Evolutionary conservation across 352 stramenopile species (phyloP).

Genomic region (Globisporangium solare): DNA sequence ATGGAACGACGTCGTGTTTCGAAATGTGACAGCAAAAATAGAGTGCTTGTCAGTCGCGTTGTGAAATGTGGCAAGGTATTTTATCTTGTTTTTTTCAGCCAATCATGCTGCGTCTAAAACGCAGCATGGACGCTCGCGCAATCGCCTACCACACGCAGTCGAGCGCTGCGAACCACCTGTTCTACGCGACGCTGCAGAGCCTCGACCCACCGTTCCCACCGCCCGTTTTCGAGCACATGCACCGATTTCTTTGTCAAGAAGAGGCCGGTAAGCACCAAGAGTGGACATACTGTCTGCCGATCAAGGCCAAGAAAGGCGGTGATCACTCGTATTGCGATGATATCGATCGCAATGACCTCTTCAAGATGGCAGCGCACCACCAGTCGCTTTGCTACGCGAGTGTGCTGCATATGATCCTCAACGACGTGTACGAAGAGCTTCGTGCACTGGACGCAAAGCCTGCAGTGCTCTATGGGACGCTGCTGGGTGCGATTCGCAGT

Average conservation of each 20-base stretch:
- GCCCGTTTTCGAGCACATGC: background rate
- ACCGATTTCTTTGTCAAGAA: background rate
- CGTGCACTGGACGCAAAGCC: conserved; percentile 12
- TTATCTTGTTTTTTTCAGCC: no score
- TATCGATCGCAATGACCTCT: background rate
- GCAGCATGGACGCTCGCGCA: background rate
- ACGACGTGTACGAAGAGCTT: conserved; percentile 27
- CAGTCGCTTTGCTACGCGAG: conserved; percentile 21
- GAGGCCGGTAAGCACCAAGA: conserved; percentile 8
- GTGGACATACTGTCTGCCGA: conserved; percentile 37
- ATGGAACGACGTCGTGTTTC: no score
- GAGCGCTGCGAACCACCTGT: background rate
- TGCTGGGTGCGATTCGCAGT: conserved; percentile 35
- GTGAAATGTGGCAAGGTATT: no score
- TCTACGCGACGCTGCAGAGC: background rate
- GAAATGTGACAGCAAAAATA: no score
- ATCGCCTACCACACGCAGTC: background rate
- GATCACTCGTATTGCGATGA: conserved; percentile 2
- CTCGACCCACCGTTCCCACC: background rate
- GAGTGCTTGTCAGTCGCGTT: no score
- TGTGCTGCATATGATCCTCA: conserved; percentile 32
- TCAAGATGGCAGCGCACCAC: background rate
- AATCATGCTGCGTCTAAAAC: no score
- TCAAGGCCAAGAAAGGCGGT: conserved; percentile 10
- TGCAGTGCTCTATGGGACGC: conserved; percentile 26